phyloP scores from a whole-genome alignment of 2,329 filamentous ascomycete genomes.

The Pestalotiopsis sp. region DNA sequence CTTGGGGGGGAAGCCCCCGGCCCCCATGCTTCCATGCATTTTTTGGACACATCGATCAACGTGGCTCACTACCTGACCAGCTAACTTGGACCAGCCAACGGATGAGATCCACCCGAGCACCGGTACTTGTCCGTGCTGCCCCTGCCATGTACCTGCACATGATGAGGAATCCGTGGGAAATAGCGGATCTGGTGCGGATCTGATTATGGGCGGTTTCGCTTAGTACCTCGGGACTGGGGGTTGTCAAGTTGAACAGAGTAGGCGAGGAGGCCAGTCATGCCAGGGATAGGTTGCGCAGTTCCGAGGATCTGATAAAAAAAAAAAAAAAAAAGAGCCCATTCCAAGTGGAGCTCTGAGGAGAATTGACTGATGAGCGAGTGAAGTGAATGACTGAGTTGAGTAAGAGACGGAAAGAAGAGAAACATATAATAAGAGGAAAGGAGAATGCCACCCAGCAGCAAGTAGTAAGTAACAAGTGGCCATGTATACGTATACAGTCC shows the following conservation, averaged over 20 bases:
- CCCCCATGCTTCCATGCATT: not conserved
- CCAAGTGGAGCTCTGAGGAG: not conserved
- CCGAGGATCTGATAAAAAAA: constrained; percentile 10
- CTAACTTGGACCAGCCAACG: not conserved
- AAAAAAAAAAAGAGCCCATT: not conserved
- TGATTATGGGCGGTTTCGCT: constrained; percentile 5
- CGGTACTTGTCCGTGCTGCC: not conserved
- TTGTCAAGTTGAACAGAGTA: not conserved
- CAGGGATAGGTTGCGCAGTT: not conserved
- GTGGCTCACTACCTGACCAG: not conserved
- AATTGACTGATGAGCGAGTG: too few relatives aligned
- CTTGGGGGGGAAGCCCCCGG: too few relatives aligned
- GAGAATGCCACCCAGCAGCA: too few relatives aligned
- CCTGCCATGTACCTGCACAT: not conserved
- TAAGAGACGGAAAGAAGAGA: too few relatives aligned
- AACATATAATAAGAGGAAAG: too few relatives aligned
- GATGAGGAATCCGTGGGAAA: constrained; percentile 3
- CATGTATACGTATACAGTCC: too few relatives aligned
- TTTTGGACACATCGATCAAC: not conserved
- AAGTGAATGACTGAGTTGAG: too few relatives aligned
- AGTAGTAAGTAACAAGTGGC: too few relatives aligned
- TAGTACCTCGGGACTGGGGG: not conserved
- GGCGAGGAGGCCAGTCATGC: not conserved
- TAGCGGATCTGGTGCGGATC: constrained; percentile 9
- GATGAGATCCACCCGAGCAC: not conserved